A percentile compares a stretch with the other conserved stretches of the same genome.
These are phyloP conservation scores for Alternaria gansuensis DNA, from an alignment of 2,329 filamentous ascomycete species.

Conservation along the genomic window DNA sequence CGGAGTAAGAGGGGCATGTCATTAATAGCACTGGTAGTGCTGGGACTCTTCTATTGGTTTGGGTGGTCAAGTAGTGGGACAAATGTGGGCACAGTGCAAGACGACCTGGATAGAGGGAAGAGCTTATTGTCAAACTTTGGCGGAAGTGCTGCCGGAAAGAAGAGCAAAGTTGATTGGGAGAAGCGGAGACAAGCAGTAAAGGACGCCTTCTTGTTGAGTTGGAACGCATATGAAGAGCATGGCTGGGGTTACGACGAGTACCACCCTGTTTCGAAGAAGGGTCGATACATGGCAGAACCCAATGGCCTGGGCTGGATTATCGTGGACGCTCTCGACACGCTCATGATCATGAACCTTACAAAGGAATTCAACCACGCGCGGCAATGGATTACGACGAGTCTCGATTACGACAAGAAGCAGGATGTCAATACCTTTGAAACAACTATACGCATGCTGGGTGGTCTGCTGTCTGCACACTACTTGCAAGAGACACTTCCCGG, in stretches of 20 bases:
- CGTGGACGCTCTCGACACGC: conserved; percentile 91
- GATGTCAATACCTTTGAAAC: conserved; percentile 98
- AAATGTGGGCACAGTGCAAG: conserved; percentile 41
- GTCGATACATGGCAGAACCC: conserved; percentile 79
- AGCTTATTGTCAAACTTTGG: conserved; percentile 44
- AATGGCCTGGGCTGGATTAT: conserved; percentile 98
- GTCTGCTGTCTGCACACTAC: conserved; percentile 91
- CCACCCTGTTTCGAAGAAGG: conserved; percentile 80
- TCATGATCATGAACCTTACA: conserved; percentile 98
- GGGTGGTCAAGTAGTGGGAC: conserved; percentile 57
- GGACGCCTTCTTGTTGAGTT: conserved; percentile 89
- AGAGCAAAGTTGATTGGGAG: conserved; percentile 71
- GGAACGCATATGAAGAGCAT: conserved; percentile 90
- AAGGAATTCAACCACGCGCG: conserved; percentile 82
- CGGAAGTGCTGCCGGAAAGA: conserved; percentile 40
- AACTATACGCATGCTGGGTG: conserved; percentile 96
- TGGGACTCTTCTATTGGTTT: conserved; percentile 74
- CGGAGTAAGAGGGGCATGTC: conserved; percentile 70
- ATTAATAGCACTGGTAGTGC: conserved; percentile 62
- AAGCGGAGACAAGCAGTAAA: conserved; percentile 81
- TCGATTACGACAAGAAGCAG: conserved; percentile 90
- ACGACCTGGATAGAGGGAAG: conserved; percentile 48
- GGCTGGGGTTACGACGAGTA: conserved; percentile 95
- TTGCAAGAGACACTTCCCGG: conserved; percentile 83
- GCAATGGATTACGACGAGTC: conserved; percentile 82